Base-by-base conservation (phyloP, 176 grass and related monocot species). In the Carex scoparia region DNA sequence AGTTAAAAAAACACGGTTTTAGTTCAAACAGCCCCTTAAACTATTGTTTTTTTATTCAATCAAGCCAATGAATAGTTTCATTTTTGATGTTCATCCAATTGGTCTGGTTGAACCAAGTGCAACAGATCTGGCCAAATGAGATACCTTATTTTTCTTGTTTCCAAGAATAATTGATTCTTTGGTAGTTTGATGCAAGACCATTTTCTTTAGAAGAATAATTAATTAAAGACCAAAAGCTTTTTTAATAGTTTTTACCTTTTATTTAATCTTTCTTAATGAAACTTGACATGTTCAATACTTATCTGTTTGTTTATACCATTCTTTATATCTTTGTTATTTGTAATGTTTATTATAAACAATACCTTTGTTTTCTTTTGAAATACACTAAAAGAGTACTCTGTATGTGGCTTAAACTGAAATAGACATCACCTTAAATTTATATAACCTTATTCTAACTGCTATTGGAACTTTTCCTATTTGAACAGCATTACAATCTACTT, bases 401-500 rank as follows among this genome's bases (percentile, higher is more conserved):
- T 3, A 61, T 18, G 4, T 61, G 59, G 15, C 59, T 61, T 16
- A 61, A 23, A 18, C n/a, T 81, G 28, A 44, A 81, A 18, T 46
- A 63, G 79, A 61, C 79, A 87, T 54, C 53, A 64, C 35, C 23
- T 84, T 89, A 59, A 11, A 69, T 30, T 77, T 57, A 56, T 23
- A 7, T 69, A 51, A 80, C 23, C 35, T 85, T 7, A 85, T 84
- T 88, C 73, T 72, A 10, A 18, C 1, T 78, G 76, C 10, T 42
- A 59, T 83, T 89, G 27, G 71, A 74, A 3, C 48, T 89, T 77
- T 79, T 77, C 31, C 86, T 91, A n/a, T 77, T 88, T 92, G 53
- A 82, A 88, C 91, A 99, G 97, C 89, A 95, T 98, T 66, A 92
- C 87, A 42, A 84, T 99, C 53, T 95, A 92, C 79, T 96, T 99